phyloP scores from a whole-genome alignment of 2,329 filamentous ascomycete species.

The Cladosporium velox region DNA sequence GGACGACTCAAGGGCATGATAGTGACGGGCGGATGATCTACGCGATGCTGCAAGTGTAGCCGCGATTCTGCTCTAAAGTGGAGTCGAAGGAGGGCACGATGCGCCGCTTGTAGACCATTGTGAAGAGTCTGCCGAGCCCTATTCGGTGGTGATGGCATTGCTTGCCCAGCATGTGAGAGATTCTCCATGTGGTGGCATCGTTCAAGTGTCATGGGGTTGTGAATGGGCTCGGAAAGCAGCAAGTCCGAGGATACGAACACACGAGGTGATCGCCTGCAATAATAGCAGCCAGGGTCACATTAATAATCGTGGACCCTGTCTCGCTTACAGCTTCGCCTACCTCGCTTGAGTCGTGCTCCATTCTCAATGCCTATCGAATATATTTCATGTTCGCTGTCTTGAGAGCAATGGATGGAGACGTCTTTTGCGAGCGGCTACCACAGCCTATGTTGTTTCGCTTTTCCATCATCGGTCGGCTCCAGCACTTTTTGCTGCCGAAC shows the following conservation, averaged over 20 bases:
- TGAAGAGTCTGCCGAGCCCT: neutral
- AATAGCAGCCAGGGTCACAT: neutral
- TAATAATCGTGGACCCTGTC: neutral
- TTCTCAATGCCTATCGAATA: neutral
- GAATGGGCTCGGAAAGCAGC: neutral
- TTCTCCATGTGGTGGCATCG: neutral
- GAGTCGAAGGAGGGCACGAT: neutral
- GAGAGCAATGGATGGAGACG: neutral
- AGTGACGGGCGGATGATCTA: conserved; percentile 3
- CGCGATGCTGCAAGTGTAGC: neutral
- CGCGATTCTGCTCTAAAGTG: neutral
- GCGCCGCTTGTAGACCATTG: neutral
- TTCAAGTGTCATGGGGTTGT: neutral
- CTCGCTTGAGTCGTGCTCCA: neutral
- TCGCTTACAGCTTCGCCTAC: neutral
- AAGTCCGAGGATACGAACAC: neutral
- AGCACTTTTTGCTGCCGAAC: neutral
- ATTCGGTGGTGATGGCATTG: neutral
- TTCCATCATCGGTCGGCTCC: neutral
- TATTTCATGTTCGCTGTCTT: neutral
- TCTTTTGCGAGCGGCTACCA: neutral
- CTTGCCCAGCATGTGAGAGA: neutral
- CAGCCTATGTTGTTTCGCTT: neutral
- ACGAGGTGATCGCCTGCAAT: neutral
- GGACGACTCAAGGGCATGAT: neutral